phyloP scores from a whole-genome alignment of 768 basidiomycete genomes.

The Tylopilus intermedius region DNA sequence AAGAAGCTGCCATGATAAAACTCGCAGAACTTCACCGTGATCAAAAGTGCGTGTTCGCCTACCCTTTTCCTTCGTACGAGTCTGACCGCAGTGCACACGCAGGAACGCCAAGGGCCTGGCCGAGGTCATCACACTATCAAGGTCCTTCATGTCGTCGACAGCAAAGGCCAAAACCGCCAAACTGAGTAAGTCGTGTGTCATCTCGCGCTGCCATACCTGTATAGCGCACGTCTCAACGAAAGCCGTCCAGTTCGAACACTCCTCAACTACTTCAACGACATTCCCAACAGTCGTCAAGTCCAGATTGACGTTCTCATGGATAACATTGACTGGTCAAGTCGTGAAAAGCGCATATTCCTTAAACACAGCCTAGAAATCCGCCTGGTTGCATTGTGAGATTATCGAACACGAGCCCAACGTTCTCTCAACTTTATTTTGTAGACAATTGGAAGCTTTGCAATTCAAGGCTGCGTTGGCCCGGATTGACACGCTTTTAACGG shows the following conservation, averaged over 20 bases:
- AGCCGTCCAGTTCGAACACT: constrained; percentile 74
- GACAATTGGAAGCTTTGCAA: constrained; percentile 70
- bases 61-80: neutral
- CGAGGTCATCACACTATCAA: constrained; percentile 76
- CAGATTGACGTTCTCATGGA: constrained; percentile 87
- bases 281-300: constrained; percentile 66
- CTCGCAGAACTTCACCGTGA: constrained; percentile 86
- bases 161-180: constrained; percentile 98
- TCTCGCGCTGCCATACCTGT: neutral
- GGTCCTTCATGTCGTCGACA: constrained; percentile 86
- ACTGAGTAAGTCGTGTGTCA: constrained; percentile 52
- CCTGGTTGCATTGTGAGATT: constrained; percentile 63
- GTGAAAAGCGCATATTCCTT: constrained; percentile 91
- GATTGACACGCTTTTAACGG: constrained; percentile 84
- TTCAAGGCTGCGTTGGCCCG: constrained; percentile 75
- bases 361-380: constrained; percentile 92
- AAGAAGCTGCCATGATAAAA: constrained; percentile 80
- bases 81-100: constrained; percentile 1
- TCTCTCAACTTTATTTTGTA: constrained; percentile 24
- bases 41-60: constrained; percentile 54
- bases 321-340: constrained; percentile 88
- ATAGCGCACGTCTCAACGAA: neutral
- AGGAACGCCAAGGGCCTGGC: constrained; percentile 86
- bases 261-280: constrained; percentile 80
- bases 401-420: neutral